A percentile compares a stretch with the other conserved stretches of the same genome.
phyloP scores from a whole-genome alignment of 176 grass and related monocot genomes.

The Ensete ventricosum region DNA sequence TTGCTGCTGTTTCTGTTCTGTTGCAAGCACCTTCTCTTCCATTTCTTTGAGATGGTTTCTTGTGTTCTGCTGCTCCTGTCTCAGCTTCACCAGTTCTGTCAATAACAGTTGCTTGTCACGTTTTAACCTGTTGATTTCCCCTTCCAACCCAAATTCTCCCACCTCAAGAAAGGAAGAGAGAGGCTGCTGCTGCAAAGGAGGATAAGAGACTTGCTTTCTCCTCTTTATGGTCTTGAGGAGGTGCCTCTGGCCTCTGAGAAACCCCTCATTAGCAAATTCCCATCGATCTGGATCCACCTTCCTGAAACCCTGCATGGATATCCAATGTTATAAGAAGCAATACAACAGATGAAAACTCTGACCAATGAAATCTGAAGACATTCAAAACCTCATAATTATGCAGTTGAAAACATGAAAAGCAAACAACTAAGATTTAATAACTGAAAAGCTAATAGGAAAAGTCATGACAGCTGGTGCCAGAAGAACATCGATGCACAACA shows the following conservation, averaged over 20 bases:
- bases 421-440: neutral
- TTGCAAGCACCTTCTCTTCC: slow-evolving; percentile 67
- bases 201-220: slow-evolving; percentile 35
- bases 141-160: slow-evolving; percentile 70
- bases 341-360: neutral
- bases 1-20: slow-evolving; percentile 79
- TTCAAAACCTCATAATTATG: neutral
- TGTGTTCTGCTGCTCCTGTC: slow-evolving; percentile 84
- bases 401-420: neutral
- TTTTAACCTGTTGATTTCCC: slow-evolving; percentile 62
- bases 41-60: slow-evolving; percentile 55
- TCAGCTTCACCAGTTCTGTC: slow-evolving; percentile 80
- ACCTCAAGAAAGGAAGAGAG: slow-evolving; percentile 58
- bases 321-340: too few relatives aligned
- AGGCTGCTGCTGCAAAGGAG: slow-evolving; percentile 52
- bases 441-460: too few relatives aligned
- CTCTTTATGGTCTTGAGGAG: slow-evolving; percentile 83
- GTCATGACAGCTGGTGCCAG: too few relatives aligned
- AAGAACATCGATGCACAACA: too few relatives aligned
- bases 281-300: slow-evolving; percentile 85
- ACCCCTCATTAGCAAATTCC: slow-evolving; percentile 92
- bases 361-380: neutral
- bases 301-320: slow-evolving; percentile 58
- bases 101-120: slow-evolving; percentile 72
- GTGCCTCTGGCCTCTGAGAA: slow-evolving; percentile 72